Evolutionary conservation across 805 yeast species (phyloP).

Genomic region (Ogataea siamensis): DNA sequence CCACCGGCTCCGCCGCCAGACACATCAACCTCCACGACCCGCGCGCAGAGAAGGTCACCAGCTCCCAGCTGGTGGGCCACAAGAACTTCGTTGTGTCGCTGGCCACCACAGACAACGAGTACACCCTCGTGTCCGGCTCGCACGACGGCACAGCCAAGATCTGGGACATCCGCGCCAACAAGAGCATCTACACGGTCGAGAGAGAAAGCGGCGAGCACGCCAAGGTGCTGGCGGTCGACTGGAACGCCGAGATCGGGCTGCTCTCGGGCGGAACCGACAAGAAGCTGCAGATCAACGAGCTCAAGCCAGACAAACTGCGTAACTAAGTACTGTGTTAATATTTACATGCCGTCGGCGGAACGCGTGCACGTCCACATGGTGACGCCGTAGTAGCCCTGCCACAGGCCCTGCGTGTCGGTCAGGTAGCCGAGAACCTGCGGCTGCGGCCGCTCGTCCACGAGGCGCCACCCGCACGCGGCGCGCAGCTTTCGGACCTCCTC

Average conservation of each 20-base stretch:
- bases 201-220: slow-evolving; percentile 60
- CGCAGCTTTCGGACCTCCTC: slow-evolving; percentile 66
- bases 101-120: slow-evolving; percentile 72
- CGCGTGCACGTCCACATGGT: slow-evolving; percentile 48
- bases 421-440: slow-evolving; percentile 55
- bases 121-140: slow-evolving; percentile 86
- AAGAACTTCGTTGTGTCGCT: slow-evolving; percentile 84
- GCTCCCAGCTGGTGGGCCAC: slow-evolving; percentile 80
- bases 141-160: slow-evolving; percentile 94
- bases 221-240: slow-evolving; percentile 83
- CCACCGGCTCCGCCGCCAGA: slow-evolving; percentile 97
- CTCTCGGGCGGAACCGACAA: slow-evolving; percentile 94
- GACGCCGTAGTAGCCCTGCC: slow-evolving; percentile 78
- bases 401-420: slow-evolving; percentile 62
- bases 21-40: slow-evolving; percentile 95
- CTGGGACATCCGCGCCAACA: slow-evolving; percentile 91
- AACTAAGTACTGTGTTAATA: slow-evolving; percentile 15
- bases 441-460: slow-evolving; percentile 32
- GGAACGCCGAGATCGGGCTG: slow-evolving; percentile 80
- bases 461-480: slow-evolving; percentile 61
- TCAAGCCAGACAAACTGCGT: slow-evolving; percentile 9
- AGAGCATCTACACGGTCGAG: slow-evolving; percentile 75
- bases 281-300: slow-evolving; percentile 74
- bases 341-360: slow-evolving; percentile 30
- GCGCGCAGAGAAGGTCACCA: slow-evolving; percentile 65